These are phyloP conservation scores for Cenchrus fungigraminus DNA, from an alignment of 176 grass and related monocot species.

Conservation along the genomic window DNA sequence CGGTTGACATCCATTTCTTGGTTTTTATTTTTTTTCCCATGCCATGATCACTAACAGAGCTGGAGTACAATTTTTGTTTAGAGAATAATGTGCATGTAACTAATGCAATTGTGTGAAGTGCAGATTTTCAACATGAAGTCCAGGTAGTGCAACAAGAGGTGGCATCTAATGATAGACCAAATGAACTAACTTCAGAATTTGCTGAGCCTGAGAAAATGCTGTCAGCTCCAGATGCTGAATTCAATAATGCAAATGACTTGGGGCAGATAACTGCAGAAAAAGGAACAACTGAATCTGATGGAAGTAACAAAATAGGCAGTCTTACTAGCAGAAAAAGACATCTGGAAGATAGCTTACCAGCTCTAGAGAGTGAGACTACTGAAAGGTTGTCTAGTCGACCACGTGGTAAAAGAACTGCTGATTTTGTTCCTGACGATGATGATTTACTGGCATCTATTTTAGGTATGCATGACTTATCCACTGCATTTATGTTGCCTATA, in stretches of 20 bases:
- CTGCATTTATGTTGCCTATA: conserved; percentile 23
- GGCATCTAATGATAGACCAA: conserved; percentile 45
- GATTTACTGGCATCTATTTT: conserved; percentile 94
- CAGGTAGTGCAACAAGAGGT: conserved; percentile 42
- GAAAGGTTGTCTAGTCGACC: conserved; percentile 67
- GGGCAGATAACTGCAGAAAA: conserved; percentile 88
- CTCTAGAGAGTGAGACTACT: conserved; percentile 67
- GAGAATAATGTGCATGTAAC: conserved; percentile 36
- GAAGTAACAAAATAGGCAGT: conserved; percentile 81
- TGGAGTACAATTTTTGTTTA: conserved; percentile 28
- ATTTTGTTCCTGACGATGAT: conserved; percentile 74
- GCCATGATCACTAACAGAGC: conserved; percentile 11
- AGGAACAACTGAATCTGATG: conserved; percentile 79
- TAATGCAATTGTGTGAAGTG: conserved; percentile 42
- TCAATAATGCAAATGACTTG: conserved; percentile 63
- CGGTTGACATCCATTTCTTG: conserved; percentile 25
- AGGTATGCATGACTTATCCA: conserved; percentile 56
- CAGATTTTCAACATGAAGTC: conserved; percentile 45
- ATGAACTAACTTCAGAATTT: conserved; percentile 57
- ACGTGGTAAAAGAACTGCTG: conserved; percentile 56
- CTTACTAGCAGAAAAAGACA: conserved; percentile 81
- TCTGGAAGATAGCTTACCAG: conserved; percentile 68
- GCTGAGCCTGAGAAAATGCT: conserved; percentile 84
- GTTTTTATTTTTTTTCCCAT: neutral
- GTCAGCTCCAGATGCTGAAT: conserved; percentile 58